Evolutionary conservation across 192 early-diverging fungal genomes (phyloP).

Genomic region (Chytriomyces hyalinus): DNA sequence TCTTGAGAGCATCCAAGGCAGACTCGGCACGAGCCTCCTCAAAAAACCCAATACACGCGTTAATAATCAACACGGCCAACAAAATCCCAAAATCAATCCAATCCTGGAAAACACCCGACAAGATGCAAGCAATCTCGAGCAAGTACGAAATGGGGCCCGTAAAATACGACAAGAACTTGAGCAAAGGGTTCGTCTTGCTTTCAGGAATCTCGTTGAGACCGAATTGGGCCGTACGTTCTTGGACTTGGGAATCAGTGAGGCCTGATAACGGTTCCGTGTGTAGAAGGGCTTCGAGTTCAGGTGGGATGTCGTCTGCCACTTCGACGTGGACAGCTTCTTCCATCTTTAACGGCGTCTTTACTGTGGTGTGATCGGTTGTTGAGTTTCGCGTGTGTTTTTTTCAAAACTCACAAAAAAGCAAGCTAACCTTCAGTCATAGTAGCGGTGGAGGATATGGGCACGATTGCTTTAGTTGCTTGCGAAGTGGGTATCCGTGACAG

Average conservation of each 20-base stretch:
- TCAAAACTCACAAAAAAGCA: not conserved
- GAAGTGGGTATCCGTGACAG: no score
- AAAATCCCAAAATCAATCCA: slow-evolving; percentile 90
- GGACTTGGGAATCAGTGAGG: slow-evolving; percentile 74
- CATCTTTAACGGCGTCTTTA: slow-evolving; percentile 1
- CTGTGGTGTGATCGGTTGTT: not conserved
- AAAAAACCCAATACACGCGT: slow-evolving; percentile 91
- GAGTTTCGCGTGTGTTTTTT: not conserved
- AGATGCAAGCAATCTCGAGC: slow-evolving; percentile 86
- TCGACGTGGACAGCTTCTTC: slow-evolving; percentile 48
- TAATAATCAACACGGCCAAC: slow-evolving; percentile 81
- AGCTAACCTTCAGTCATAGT: not conserved
- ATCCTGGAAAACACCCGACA: slow-evolving; percentile 81
- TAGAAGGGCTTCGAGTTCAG: slow-evolving; percentile 52
- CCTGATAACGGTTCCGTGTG: slow-evolving; percentile 79
- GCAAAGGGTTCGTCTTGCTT: slow-evolving; percentile 79
- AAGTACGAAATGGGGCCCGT: slow-evolving; percentile 88
- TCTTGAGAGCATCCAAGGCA: slow-evolving; percentile 91
- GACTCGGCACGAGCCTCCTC: slow-evolving; percentile 94
- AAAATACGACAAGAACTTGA: slow-evolving; percentile 88
- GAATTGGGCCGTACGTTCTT: slow-evolving; percentile 71
- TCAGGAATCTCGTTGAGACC: slow-evolving; percentile 80
- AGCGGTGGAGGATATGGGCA: not conserved
- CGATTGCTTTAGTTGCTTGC: not conserved
- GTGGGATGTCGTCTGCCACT: slow-evolving; percentile 43